These are phyloP conservation scores for Rhizomucor pusillus DNA, from an alignment of 371 early-diverging fungal species.

Conservation along the genomic window DNA sequence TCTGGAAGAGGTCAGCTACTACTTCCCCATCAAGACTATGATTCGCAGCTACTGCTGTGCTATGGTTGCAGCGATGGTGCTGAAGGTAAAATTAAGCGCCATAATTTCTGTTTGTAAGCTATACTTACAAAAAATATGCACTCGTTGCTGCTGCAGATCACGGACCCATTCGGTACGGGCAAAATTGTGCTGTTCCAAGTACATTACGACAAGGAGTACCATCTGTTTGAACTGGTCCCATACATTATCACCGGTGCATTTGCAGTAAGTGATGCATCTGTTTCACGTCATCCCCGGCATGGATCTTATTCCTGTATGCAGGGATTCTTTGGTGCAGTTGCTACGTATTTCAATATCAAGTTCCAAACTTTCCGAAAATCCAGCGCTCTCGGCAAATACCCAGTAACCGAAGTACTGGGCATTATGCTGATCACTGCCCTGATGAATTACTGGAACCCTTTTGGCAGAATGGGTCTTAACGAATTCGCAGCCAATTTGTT, in stretches of 20 bases:
- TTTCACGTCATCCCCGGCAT: not conserved
- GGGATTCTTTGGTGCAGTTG: constrained; percentile 87
- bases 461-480: constrained; percentile 69
- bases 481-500: constrained; percentile 80
- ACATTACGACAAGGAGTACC: constrained; percentile 82
- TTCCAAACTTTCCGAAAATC: constrained; percentile 63
- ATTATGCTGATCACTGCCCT: constrained; percentile 75
- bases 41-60: constrained; percentile 91
- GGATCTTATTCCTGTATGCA: constrained; percentile 26
- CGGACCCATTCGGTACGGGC: constrained; percentile 89
- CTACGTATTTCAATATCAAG: constrained; percentile 68
- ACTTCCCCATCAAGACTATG: constrained; percentile 91
- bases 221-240: constrained; percentile 82
- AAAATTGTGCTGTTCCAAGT: constrained; percentile 93
- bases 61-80: constrained; percentile 77
- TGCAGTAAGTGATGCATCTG: constrained; percentile 55
- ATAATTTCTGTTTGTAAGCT: constrained; percentile 3
- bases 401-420: constrained; percentile 68
- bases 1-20: constrained; percentile 86
- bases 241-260: constrained; percentile 80
- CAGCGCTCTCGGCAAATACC: constrained; percentile 47
- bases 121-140: not conserved
- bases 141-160: constrained; percentile 50
- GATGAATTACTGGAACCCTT: constrained; percentile 74
- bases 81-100: constrained; percentile 66